Conservation (phyloP, 2,329 filamentous ascomycete genomes). For the Fusarium vanettenii region DNA sequence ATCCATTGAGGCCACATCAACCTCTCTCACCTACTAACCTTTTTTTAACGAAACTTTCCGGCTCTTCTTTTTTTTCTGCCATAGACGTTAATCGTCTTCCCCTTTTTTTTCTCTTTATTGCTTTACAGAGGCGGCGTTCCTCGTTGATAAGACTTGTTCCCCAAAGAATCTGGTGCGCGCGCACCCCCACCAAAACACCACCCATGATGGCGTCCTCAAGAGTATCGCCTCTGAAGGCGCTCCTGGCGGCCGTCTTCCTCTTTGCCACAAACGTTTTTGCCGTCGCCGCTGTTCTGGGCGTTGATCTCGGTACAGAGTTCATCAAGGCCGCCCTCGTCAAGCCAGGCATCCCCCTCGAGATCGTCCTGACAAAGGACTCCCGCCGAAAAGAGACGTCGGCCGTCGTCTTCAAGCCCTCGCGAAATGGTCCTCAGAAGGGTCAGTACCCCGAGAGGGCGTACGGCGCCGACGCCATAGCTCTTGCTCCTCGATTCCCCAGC, state of each 20-base stretch:
- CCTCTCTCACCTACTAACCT: conserved; percentile 35
- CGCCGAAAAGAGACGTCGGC: conserved; percentile 94
- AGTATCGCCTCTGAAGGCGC: conserved; percentile 52
- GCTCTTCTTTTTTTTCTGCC: conserved; percentile 17
- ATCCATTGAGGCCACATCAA: conserved; percentile 52
- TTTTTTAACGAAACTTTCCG: conserved; percentile 25
- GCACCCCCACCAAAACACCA: conserved; percentile 39
- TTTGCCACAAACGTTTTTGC: conserved; percentile 61
- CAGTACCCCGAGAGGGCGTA: conserved; percentile 90
- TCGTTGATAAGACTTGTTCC: conserved; percentile 12
- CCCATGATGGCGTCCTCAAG: conserved; percentile 48
- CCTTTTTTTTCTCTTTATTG: conserved; percentile 14
- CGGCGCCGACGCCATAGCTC: conserved; percentile 88
- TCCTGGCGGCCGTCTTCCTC: conserved; percentile 53
- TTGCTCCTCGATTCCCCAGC: conserved; percentile 87
- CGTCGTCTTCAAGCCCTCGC: conserved; percentile 91
- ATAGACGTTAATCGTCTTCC: conserved; percentile 34
- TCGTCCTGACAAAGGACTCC: conserved; percentile 97
- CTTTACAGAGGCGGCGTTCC: conserved; percentile 20
- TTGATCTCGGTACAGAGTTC: conserved; percentile 96
- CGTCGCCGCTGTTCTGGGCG: conserved; percentile 82
- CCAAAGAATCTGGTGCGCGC: conserved; percentile 33
- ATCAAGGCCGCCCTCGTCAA: conserved; percentile 97
- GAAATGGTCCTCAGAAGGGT: conserved; percentile 69
- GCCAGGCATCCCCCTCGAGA: conserved; percentile 95